A percentile compares a stretch with the other conserved stretches of the same genome.
These are phyloP conservation scores for Fraxinus ornus DNA, from an alignment of 305 asterid species.

Conservation along the genomic window DNA sequence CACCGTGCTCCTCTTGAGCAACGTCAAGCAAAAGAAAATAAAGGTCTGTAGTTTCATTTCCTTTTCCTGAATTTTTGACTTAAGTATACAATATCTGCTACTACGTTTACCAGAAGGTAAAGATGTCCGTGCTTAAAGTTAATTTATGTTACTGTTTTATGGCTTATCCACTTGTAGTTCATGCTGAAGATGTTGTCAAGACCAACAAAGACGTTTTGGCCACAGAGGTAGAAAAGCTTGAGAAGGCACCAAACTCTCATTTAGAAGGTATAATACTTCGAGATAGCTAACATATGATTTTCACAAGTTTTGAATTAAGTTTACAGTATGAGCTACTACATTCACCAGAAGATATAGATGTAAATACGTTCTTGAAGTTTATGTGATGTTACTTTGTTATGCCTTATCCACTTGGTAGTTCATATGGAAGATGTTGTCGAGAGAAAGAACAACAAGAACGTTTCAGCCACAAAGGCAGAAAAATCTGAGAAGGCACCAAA, in stretches of 20 bases:
- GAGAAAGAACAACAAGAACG: conserved; percentile 31
- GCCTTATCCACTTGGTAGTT: conserved; percentile 24
- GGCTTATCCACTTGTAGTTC: conserved; percentile 26
- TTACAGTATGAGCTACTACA: neutral
- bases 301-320: neutral
- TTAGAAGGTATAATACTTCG: conserved; percentile 49
- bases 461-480: conserved; percentile 4
- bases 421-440: conserved; percentile 39
- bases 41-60: conserved; percentile 43
- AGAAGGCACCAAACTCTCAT: conserved; percentile 36
- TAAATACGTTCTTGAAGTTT: neutral
- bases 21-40: conserved; percentile 57
- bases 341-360: neutral
- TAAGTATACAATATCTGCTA: neutral
- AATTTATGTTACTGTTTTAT: neutral
- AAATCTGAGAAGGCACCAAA: conserved; percentile 37
- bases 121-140: neutral
- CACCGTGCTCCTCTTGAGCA: conserved; percentile 85
- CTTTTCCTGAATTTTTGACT: neutral
- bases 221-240: conserved; percentile 29
- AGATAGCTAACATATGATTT: conserved; percentile 11
- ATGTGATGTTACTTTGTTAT: neutral
- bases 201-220: conserved; percentile 29
- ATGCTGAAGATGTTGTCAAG: conserved; percentile 38
- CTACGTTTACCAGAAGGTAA: neutral